Evolutionary conservation across 2,329 filamentous ascomycete genomes (phyloP).

Genomic region (Xylaria sp.): DNA sequence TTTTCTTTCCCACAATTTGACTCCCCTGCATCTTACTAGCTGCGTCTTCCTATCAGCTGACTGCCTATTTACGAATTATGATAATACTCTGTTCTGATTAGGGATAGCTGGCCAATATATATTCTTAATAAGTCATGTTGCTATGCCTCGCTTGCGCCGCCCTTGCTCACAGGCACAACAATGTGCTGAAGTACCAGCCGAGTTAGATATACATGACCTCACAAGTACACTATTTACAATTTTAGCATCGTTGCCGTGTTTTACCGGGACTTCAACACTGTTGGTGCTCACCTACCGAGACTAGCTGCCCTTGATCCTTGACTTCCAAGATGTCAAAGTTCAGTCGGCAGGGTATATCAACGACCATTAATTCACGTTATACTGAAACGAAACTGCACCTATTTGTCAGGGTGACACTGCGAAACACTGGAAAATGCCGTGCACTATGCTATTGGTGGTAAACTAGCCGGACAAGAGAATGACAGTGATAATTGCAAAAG

Average conservation of each 20-base stretch:
- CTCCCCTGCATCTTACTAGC: constrained; percentile 24
- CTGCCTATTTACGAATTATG: constrained; percentile 5
- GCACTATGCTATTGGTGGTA: not conserved
- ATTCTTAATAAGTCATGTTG: constrained; percentile 1
- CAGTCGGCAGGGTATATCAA: not conserved
- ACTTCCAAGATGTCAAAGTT: not conserved
- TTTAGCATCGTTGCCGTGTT: not conserved
- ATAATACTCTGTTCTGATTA: constrained; percentile 8
- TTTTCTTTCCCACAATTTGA: constrained; percentile 11
- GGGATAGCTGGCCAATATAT: constrained; percentile 16
- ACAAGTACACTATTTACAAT: not conserved
- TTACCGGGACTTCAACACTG: not conserved
- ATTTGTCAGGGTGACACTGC: not conserved
- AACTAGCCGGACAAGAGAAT: not conserved
- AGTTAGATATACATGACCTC: not conserved
- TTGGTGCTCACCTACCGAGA: constrained; percentile 1
- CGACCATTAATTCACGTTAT: not conserved
- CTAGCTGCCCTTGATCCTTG: constrained; percentile 3
- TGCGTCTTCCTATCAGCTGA: constrained; percentile 27
- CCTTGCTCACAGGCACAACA: constrained; percentile 1
- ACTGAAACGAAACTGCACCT: not conserved
- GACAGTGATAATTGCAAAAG: not conserved
- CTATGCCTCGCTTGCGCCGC: constrained; percentile 4
- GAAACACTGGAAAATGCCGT: not conserved
- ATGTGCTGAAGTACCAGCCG: not conserved